Conservation (phyloP, 2,329 filamentous ascomycete genomes). For the Sordariomycetes sp. region DNA sequence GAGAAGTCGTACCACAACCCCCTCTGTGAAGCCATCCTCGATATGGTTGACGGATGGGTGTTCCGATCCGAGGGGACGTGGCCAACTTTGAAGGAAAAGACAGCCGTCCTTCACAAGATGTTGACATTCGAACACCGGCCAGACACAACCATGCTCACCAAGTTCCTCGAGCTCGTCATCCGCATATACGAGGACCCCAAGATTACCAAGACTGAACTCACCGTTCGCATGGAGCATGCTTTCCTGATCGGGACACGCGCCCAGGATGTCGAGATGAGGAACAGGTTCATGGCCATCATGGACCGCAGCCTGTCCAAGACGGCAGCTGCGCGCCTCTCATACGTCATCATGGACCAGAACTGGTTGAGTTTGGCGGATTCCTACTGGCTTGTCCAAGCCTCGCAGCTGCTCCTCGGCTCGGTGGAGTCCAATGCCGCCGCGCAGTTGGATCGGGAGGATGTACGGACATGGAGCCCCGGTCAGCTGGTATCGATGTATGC, state of each 20-base stretch:
- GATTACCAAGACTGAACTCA: constrained; percentile 87
- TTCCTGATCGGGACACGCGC: constrained; percentile 93
- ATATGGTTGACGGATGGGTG: constrained; percentile 92
- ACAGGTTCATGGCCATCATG: constrained; percentile 92
- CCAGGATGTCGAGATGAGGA: constrained; percentile 90
- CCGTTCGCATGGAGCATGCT: constrained; percentile 92
- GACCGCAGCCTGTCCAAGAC: constrained; percentile 90
- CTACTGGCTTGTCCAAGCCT: constrained; percentile 94
- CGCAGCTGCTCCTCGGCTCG: constrained; percentile 81
- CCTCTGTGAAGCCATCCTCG: constrained; percentile 83
- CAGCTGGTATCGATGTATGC: constrained; percentile 60
- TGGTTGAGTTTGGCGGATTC: constrained; percentile 93
- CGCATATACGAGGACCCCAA: constrained; percentile 97
- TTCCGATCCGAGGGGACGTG: constrained; percentile 92
- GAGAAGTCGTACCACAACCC: constrained; percentile 83
- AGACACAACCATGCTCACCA: constrained; percentile 75
- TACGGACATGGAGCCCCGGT: constrained; percentile 62
- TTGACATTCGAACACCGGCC: constrained; percentile 78
- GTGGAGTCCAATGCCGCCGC: constrained; percentile 73
- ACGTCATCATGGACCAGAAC: constrained; percentile 83
- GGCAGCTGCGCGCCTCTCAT: constrained; percentile 76
- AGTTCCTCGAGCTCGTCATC: constrained; percentile 92
- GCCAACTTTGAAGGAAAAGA: constrained; percentile 97
- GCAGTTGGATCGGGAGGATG: constrained; percentile 73
- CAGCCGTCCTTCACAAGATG: constrained; percentile 98